Evolutionary conservation across 176 grass and related monocot genomes (phyloP).

Genomic region (Thinopyrum elongatum): DNA sequence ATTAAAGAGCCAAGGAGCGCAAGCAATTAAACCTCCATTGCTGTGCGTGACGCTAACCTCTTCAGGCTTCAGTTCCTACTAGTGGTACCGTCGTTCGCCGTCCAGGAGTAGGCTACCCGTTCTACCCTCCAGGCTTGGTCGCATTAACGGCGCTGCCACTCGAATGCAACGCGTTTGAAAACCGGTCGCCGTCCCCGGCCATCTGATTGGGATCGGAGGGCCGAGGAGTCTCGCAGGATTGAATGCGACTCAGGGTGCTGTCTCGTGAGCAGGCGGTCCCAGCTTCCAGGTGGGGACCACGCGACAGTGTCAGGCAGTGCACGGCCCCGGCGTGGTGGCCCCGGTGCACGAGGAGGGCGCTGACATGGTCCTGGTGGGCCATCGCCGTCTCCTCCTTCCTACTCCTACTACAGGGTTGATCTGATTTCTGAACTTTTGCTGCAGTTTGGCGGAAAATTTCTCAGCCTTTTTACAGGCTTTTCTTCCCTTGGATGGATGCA

Average conservation of each 20-base stretch:
- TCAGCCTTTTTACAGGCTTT: constrained; percentile 30
- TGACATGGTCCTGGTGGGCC: constrained; percentile 30
- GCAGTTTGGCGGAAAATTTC: constrained; percentile 15
- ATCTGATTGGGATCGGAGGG: constrained; percentile 12
- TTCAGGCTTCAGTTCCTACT: constrained; percentile 20
- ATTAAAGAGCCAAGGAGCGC: constrained; percentile 47
- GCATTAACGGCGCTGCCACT: neutral
- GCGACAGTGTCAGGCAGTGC: constrained; percentile 8
- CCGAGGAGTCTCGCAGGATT: fast-evolving
- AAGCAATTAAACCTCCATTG: constrained; percentile 41
- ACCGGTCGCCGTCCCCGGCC: neutral
- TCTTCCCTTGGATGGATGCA: neutral
- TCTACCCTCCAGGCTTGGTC: neutral
- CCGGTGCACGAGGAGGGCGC: neutral
- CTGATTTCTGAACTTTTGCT: constrained; percentile 9
- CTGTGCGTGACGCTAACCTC: constrained; percentile 20
- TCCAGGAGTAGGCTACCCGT: neutral
- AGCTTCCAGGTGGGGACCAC: constrained; percentile 1
- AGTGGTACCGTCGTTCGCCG: constrained; percentile 11
- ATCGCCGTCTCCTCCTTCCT: neutral
- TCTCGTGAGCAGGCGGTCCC: constrained; percentile 29
- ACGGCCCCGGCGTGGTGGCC: constrained; percentile 6
- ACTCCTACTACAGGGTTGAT: constrained; percentile 35
- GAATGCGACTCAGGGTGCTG: constrained; percentile 31
- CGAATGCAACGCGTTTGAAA: constrained; percentile 18